A percentile compares a stretch with the other conserved stretches of the same genome.
Conservation (phyloP, 2,329 filamentous ascomycete genomes). For the Dactylellina haptotyla region DNA sequence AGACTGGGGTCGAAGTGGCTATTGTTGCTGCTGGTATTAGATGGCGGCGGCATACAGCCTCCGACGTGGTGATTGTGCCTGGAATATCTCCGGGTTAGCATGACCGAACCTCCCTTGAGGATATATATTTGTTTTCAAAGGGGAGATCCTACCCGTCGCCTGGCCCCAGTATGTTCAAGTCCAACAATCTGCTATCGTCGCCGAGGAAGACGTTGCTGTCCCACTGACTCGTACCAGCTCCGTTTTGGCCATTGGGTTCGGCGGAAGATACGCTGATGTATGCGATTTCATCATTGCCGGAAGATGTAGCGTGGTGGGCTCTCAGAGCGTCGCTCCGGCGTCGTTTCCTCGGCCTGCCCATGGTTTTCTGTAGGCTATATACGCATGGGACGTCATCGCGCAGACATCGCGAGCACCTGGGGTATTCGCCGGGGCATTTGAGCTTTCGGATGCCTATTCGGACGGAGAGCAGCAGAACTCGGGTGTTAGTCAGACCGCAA, state of each 20-base stretch:
- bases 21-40: conserved; percentile 15
- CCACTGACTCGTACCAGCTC: conserved; percentile 24
- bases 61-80: conserved; percentile 35
- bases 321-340: conserved; percentile 58
- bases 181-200: conserved; percentile 31
- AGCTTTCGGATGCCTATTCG: conserved; percentile 70
- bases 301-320: conserved; percentile 31
- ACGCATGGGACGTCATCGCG: conserved; percentile 69
- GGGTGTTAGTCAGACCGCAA: too few species aligned
- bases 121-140: neutral
- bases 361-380: conserved; percentile 73
- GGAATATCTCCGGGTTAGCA: conserved; percentile 2
- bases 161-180: conserved; percentile 38
- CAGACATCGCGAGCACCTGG: conserved; percentile 70
- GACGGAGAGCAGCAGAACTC: conserved; percentile 53
- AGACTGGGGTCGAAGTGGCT: conserved; percentile 30
- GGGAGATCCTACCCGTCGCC: conserved; percentile 41
- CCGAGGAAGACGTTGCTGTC: conserved; percentile 42
- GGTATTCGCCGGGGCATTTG: conserved; percentile 71
- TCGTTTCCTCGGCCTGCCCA: conserved; percentile 73
- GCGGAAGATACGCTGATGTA: conserved; percentile 25
- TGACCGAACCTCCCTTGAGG: neutral
- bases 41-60: conserved; percentile 29
- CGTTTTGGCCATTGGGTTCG: conserved; percentile 24
- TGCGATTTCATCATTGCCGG: conserved; percentile 11